Conservation (phyloP, 169 alveolate genomes). For the Fabrea salina region DNA sequence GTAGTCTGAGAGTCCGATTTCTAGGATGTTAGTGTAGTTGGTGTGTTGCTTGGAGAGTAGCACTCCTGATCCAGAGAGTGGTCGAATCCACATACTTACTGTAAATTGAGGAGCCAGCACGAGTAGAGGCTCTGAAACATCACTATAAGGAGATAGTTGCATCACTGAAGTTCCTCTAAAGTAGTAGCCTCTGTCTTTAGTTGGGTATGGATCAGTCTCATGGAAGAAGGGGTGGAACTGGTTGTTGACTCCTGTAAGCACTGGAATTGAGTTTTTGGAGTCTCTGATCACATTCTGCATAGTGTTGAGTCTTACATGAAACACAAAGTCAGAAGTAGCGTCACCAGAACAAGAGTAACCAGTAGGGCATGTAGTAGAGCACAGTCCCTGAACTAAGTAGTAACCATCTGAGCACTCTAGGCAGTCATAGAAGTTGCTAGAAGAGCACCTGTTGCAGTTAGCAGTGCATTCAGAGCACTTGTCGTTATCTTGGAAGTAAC, state of each 20-base stretch:
- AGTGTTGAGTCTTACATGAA: not conserved
- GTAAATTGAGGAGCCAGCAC: not conserved
- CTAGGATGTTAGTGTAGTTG: no score
- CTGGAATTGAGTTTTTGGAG: not conserved
- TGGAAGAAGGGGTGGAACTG: not conserved
- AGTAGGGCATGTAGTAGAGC: not conserved
- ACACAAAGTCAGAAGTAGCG: not conserved
- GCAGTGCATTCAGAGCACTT: not conserved
- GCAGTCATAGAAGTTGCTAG: not conserved
- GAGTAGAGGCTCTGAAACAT: not conserved
- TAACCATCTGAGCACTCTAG: not conserved
- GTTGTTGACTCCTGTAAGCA: not conserved
- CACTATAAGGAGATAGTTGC: not conserved
- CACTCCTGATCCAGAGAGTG: not conserved
- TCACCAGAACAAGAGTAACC: not conserved
- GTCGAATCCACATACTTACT: not conserved
- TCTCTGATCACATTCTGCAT: not conserved
- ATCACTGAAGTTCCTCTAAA: not conserved
- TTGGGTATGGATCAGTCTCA: not conserved
- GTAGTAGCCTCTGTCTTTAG: not conserved
- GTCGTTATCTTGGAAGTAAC: not conserved
- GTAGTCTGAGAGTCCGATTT: no score
- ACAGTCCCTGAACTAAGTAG: not conserved
- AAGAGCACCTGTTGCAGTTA: not conserved
- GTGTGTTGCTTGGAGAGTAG: slow-evolving; percentile 13